These are phyloP conservation scores for Venturia carpophila DNA, from an alignment of 2,329 filamentous ascomycete genomes.

Conservation along the genomic window DNA sequence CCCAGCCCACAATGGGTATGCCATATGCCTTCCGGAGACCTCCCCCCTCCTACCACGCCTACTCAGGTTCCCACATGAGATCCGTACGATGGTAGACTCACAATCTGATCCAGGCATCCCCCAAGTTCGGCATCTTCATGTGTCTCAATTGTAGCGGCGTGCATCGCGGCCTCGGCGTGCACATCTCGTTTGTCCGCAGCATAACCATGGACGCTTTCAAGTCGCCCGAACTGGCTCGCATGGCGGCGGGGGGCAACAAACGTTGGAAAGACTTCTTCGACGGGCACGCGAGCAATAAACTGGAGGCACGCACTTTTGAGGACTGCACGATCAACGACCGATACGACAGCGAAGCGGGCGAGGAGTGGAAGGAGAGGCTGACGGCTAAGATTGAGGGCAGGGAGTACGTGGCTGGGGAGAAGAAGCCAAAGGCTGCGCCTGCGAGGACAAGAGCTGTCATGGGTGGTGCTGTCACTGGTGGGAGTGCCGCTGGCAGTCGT, in stretches of 20 bases:
- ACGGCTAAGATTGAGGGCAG: slow-evolving; percentile 79
- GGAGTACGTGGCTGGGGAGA: slow-evolving; percentile 65
- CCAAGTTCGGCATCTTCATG: slow-evolving; percentile 98
- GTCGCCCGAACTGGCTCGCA: slow-evolving; percentile 79
- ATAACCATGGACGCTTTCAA: slow-evolving; percentile 99
- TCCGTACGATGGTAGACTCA: not conserved
- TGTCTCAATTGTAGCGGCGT: slow-evolving; percentile 93
- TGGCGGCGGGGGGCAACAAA: slow-evolving; percentile 86
- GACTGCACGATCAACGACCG: slow-evolving; percentile 83
- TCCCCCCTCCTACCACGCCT: slow-evolving; percentile 17
- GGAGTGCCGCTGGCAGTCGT: slow-evolving; percentile 30
- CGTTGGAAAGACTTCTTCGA: slow-evolving; percentile 86
- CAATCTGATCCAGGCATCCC: slow-evolving; percentile 50
- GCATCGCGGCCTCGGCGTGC: slow-evolving; percentile 88
- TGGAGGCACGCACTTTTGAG: slow-evolving; percentile 56
- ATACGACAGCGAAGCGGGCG: slow-evolving; percentile 81
- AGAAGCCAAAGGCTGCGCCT: slow-evolving; percentile 34
- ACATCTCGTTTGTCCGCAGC: slow-evolving; percentile 95
- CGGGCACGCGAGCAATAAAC: slow-evolving; percentile 37
- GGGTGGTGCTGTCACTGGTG: slow-evolving; percentile 27
- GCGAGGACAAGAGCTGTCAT: slow-evolving; percentile 27
- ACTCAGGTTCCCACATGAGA: slow-evolving; percentile 14
- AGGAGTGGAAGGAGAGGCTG: slow-evolving; percentile 90
- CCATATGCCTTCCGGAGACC: slow-evolving; percentile 19
- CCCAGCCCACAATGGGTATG: slow-evolving; percentile 95